phyloP scores from a whole-genome alignment of 805 yeast genomes.

The Saccharomyces kudriavzevii region DNA sequence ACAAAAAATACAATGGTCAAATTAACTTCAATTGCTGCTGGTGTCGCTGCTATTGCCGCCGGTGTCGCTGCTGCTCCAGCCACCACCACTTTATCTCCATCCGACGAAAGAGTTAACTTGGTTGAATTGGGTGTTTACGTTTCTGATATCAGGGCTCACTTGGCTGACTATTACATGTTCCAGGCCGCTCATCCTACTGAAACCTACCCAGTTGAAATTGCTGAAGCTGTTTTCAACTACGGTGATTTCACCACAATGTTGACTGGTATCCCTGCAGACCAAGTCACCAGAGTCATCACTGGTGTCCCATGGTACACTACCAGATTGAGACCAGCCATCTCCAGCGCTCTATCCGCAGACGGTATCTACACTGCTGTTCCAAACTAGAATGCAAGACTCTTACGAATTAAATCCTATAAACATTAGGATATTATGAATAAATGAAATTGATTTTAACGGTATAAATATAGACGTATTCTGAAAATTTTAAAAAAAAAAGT shows the following conservation, averaged over 20 bases:
- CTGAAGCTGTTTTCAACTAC: background rate
- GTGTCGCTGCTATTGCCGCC: background rate
- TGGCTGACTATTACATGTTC: background rate
- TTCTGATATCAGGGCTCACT: background rate
- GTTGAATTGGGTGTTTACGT: background rate
- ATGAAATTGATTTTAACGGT: background rate
- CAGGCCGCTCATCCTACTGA: background rate
- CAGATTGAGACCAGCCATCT: background rate
- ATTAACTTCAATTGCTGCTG: background rate
- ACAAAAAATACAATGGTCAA: background rate
- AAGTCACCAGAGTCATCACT: background rate
- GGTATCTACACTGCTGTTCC: background rate
- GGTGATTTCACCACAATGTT: background rate
- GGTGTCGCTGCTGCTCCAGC: background rate
- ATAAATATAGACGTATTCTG: background rate
- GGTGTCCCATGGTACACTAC: background rate
- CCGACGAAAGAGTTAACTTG: background rate
- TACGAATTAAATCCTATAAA: background rate
- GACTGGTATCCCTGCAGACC: background rate
- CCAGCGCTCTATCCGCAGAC: background rate
- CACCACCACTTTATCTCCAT: background rate
- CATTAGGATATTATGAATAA: background rate
- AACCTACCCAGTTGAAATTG: background rate
- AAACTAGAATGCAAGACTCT: background rate
- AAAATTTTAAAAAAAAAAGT: background rate